phyloP scores from a whole-genome alignment of 2,329 filamentous ascomycete species.

The Aspergillus flavus region DNA sequence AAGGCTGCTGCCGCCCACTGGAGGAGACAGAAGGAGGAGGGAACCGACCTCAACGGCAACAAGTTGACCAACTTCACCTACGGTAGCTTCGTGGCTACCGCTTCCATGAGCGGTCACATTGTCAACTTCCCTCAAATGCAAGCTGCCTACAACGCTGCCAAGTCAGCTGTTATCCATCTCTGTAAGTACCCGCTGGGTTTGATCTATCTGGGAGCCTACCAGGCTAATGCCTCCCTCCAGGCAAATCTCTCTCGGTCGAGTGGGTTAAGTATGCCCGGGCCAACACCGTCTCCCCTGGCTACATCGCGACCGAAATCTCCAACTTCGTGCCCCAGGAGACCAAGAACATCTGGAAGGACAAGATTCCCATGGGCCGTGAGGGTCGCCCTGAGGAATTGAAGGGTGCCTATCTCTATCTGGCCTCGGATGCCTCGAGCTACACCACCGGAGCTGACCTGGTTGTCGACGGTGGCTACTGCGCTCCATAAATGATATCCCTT shows the following conservation, averaged over 20 bases:
- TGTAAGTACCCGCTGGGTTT: conserved; percentile 33
- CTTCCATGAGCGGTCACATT: conserved; percentile 77
- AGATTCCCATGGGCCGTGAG: conserved; percentile 78
- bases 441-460: conserved; percentile 75
- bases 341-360: conserved; percentile 74
- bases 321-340: conserved; percentile 66
- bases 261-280: conserved; percentile 75
- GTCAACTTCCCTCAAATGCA: conserved; percentile 77
- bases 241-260: conserved; percentile 72
- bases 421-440: conserved; percentile 80
- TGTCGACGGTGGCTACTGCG: conserved; percentile 72
- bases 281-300: conserved; percentile 74
- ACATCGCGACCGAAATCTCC: conserved; percentile 74
- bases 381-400: conserved; percentile 75
- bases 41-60: conserved; percentile 64
- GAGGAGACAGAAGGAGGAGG: conserved; percentile 69
- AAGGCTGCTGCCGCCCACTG: conserved; percentile 70
- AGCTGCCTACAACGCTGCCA: conserved; percentile 72
- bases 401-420: conserved; percentile 79
- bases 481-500: conserved; percentile 19
- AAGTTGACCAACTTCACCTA: conserved; percentile 61
- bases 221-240: conserved; percentile 37
- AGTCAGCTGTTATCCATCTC: conserved; percentile 61
- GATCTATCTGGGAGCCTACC: conserved; percentile 42
- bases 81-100: conserved; percentile 76